phyloP scores from a whole-genome alignment of 805 yeast genomes.

The Deakozyma indianensis region DNA sequence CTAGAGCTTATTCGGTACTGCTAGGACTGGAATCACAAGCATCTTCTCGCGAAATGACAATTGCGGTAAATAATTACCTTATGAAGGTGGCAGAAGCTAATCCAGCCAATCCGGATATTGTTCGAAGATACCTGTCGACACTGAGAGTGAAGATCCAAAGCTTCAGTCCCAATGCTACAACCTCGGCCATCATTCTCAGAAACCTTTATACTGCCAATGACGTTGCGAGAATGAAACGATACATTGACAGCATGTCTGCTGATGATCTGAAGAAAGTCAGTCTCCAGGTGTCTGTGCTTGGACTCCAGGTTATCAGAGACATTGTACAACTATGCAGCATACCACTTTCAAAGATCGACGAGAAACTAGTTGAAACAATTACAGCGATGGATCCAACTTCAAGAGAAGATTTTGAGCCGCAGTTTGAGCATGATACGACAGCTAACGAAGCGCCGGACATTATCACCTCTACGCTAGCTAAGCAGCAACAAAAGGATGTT shows the following conservation, averaged over 20 bases:
- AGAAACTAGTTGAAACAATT: conserved; percentile 9
- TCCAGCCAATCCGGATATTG: conserved; percentile 26
- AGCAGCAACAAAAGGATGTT: conserved; percentile 4
- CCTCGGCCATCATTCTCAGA: conserved; percentile 45
- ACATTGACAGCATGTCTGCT: conserved; percentile 12
- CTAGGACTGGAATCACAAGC: conserved; percentile 36
- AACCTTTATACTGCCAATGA: conserved; percentile 22
- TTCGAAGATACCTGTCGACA: conserved; percentile 28
- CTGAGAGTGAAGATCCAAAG: conserved; percentile 21
- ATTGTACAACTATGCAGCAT: conserved; percentile 21
- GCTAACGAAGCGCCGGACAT: not conserved
- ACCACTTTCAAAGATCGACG: conserved; percentile 17
- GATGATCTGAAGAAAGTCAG: conserved; percentile 21
- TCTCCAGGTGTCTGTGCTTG: conserved; percentile 37
- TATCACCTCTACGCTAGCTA: not conserved
- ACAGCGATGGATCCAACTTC: conserved; percentile 3
- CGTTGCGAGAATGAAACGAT: conserved; percentile 7
- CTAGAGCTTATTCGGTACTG: conserved; percentile 56
- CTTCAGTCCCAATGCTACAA: conserved; percentile 35
- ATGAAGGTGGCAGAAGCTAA: conserved; percentile 26
- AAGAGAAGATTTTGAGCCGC: not conserved
- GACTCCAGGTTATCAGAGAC: conserved; percentile 28
- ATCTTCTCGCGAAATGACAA: conserved; percentile 34
- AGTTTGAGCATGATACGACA: not conserved
- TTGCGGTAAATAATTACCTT: conserved; percentile 57